Evolutionary conservation across 2,329 filamentous ascomycete genomes (phyloP).

Genomic region (Lecanicillium sp.): DNA sequence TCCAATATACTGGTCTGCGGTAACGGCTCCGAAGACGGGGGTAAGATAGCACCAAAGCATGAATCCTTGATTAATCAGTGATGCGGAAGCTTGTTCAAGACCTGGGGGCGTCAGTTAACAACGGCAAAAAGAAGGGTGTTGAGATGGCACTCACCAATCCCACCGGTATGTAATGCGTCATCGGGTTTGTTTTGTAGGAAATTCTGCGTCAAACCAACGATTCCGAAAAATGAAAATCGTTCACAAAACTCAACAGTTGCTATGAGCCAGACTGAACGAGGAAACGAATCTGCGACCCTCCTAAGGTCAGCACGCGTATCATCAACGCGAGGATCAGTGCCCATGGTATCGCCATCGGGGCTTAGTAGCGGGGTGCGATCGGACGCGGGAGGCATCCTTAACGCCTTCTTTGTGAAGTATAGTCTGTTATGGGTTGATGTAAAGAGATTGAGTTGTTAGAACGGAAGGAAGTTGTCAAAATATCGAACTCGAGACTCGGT

Average conservation of each 20-base stretch:
- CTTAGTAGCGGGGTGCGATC: no score
- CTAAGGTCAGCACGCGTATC: background rate
- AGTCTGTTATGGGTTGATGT: no score
- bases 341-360: no score
- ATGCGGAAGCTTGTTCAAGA: background rate
- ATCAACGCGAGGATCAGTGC: background rate
- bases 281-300: background rate
- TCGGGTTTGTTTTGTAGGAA: background rate
- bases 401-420: no score
- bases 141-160: background rate
- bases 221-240: background rate
- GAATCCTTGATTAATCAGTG: background rate
- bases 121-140: background rate
- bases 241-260: background rate
- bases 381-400: no score
- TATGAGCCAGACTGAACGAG: background rate
- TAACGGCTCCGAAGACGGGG: background rate
- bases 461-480: no score
- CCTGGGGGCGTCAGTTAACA: background rate
- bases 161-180: background rate
- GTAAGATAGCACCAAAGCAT: background rate
- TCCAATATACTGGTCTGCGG: background rate
- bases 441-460: no score
- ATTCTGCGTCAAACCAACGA: background rate
- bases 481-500: no score